These are phyloP conservation scores for Rhodamnia rubescens DNA, from an alignment of 345 rosid genomes.

Conservation along the genomic window DNA sequence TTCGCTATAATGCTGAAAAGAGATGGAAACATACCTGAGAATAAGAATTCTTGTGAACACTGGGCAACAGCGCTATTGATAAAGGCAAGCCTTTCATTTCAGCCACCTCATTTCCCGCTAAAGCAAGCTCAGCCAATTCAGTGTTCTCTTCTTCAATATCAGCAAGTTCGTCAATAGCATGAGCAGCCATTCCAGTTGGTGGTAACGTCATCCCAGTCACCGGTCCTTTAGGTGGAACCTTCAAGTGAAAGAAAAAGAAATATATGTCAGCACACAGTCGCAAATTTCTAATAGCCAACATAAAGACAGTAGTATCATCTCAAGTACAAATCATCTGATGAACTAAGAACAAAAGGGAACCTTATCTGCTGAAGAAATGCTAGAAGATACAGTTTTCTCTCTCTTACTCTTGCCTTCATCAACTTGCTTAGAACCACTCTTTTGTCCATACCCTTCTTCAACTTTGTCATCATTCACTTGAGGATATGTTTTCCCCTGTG, in stretches of 20 bases:
- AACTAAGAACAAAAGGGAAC: constrained; percentile 6
- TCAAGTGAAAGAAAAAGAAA: not conserved
- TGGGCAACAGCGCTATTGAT: constrained; percentile 36
- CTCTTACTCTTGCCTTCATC: constrained; percentile 39
- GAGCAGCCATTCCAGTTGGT: constrained; percentile 67
- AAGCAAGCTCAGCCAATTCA: constrained; percentile 24
- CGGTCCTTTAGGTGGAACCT: not conserved
- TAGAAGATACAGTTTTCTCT: constrained; percentile 25
- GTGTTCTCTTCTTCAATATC: constrained; percentile 42
- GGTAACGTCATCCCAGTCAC: constrained; percentile 10
- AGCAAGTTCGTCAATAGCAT: constrained; percentile 31
- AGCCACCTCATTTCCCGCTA: constrained; percentile 3
- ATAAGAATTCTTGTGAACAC: constrained; percentile 24
- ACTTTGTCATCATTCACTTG: constrained; percentile 32
- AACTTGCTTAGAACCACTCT: constrained; percentile 10
- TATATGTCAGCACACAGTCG: not conserved
- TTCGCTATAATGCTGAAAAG: not conserved
- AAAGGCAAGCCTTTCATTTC: constrained; percentile 22
- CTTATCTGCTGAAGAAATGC: constrained; percentile 39
- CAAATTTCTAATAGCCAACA: not conserved
- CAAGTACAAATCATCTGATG: not conserved
- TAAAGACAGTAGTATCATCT: not conserved
- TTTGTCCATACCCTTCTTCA: constrained; percentile 19
- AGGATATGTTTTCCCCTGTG: constrained; percentile 28
- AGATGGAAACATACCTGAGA: constrained; percentile 14